phyloP scores from a whole-genome alignment of 257 asterid genomes.

The Solanum paucissectum region DNA sequence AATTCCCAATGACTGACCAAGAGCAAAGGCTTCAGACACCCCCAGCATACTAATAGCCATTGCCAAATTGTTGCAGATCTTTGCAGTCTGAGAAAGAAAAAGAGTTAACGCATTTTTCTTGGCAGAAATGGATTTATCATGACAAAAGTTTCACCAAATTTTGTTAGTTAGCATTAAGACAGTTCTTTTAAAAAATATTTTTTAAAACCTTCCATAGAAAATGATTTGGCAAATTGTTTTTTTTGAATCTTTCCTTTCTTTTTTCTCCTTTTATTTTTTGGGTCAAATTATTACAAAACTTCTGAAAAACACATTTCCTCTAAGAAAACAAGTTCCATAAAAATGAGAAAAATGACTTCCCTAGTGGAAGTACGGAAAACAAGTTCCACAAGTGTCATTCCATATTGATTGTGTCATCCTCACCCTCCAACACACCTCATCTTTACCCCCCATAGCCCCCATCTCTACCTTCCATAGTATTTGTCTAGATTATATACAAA shows the following conservation, averaged over 20 bases:
- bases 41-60: conserved; percentile 98
- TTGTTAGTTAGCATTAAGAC: neutral
- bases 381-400: neutral
- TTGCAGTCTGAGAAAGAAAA: conserved; percentile 50
- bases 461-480: neutral
- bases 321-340: neutral
- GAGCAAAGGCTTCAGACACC: conserved; percentile 86
- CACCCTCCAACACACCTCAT: neutral
- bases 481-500: neutral
- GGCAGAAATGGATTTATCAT: neutral
- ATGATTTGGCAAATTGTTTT: neutral
- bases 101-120: neutral
- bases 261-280: neutral
- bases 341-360: neutral
- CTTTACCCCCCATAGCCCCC: neutral
- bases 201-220: neutral
- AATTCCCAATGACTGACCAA: conserved; percentile 81
- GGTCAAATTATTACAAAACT: neutral
- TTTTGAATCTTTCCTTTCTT: neutral
- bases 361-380: neutral
- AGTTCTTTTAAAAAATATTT: neutral
- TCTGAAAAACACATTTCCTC: neutral
- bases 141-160: neutral
- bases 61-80: conserved; percentile 91
- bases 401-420: neutral